Conservation (phyloP, 2,329 filamentous ascomycete species). For the Blumeria graminis region DNA sequence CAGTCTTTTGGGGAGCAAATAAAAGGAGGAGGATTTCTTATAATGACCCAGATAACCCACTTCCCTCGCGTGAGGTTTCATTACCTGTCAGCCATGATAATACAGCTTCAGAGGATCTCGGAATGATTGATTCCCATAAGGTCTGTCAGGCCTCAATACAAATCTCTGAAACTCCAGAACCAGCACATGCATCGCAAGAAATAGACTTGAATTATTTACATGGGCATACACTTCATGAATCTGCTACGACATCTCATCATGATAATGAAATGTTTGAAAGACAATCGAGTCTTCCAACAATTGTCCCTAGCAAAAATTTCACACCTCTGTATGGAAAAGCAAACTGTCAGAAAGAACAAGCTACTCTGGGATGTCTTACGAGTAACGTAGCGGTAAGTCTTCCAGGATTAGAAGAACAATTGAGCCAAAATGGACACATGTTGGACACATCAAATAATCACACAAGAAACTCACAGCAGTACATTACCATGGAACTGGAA, state of each 20-base stretch:
- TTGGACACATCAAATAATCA: slow-evolving; percentile 2
- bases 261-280: too few relatives aligned
- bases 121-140: background rate
- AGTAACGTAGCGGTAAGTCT: too few relatives aligned
- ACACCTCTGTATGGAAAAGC: too few relatives aligned
- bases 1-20: slow-evolving; percentile 6
- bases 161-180: slow-evolving; percentile 5
- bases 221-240: too few relatives aligned
- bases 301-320: too few relatives aligned
- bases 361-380: too few relatives aligned
- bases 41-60: slow-evolving; percentile 11
- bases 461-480: slow-evolving; percentile 3
- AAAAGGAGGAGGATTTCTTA: slow-evolving; percentile 12
- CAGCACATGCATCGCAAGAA: slow-evolving; percentile 1
- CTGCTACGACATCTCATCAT: too few relatives aligned
- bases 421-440: slow-evolving; percentile 4
- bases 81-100: slow-evolving; percentile 1
- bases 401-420: slow-evolving; percentile 1
- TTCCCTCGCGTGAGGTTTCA: slow-evolving; percentile 11
- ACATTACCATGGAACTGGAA: slow-evolving; percentile 8
- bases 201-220: background rate
- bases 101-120: background rate
- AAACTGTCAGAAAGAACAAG: too few relatives aligned
- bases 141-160: background rate
- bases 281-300: too few relatives aligned